A percentile compares a stretch with the other conserved stretches of the same genome.
Evolutionary conservation across 2,329 filamentous ascomycete genomes (phyloP).

Genomic region (Simplicillium aogashimaense): DNA sequence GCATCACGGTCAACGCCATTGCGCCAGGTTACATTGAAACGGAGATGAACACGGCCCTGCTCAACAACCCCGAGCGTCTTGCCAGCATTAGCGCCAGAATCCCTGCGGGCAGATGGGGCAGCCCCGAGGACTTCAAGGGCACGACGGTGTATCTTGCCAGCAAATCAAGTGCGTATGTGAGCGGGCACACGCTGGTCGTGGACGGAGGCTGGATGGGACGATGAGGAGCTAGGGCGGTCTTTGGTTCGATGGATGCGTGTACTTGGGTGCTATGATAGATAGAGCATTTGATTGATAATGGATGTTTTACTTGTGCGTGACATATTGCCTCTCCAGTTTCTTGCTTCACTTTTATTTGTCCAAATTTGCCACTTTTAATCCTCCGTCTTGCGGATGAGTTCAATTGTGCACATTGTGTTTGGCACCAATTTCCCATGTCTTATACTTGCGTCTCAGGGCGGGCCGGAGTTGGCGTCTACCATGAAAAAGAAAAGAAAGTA

Average conservation of each 20-base stretch:
- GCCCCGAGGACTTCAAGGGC: constrained; percentile 81
- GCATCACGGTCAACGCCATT: constrained; percentile 79
- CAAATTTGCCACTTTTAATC: not conserved
- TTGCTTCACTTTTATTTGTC: too few species aligned
- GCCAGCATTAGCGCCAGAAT: constrained; percentile 71
- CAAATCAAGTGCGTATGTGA: constrained; percentile 69
- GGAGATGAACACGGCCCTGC: constrained; percentile 85
- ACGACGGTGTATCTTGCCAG: constrained; percentile 69
- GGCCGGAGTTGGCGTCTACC: too few species aligned
- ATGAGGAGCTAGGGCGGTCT: constrained; percentile 26
- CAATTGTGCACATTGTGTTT: too few species aligned
- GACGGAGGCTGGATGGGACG: constrained; percentile 92
- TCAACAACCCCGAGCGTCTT: constrained; percentile 60
- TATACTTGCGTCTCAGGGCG: too few species aligned
- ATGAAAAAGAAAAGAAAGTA: too few species aligned
- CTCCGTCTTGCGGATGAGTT: not conserved
- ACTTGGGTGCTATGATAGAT: too few species aligned
- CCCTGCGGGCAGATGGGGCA: constrained; percentile 75
- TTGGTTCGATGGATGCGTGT: too few species aligned
- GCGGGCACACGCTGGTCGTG: constrained; percentile 70
- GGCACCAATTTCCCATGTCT: too few species aligned
- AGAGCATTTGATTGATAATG: too few species aligned
- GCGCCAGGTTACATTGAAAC: constrained; percentile 85
- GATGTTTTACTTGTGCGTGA: too few species aligned
- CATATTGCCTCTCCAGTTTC: too few species aligned